A percentile compares a stretch with the other conserved stretches of the same genome.
Conservation (phyloP, 306 rosid genomes). For the Dryas alaskensis region DNA sequence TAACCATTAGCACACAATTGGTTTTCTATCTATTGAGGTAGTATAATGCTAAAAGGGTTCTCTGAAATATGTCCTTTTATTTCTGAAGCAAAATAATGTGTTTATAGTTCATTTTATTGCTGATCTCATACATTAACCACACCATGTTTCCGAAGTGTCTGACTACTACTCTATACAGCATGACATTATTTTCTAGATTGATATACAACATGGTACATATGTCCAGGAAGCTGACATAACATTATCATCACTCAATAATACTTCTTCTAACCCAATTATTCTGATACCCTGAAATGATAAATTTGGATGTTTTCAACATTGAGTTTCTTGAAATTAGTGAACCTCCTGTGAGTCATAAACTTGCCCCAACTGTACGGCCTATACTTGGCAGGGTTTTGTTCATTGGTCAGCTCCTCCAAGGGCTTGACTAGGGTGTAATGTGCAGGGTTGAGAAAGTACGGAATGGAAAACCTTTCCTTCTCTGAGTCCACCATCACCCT, state of each 20-base stretch:
- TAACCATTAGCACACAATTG: too few relatives aligned
- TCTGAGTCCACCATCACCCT: slow-evolving; percentile 53
- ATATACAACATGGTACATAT: neutral
- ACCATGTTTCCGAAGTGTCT: neutral
- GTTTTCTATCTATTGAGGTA: too few relatives aligned
- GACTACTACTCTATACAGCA: neutral
- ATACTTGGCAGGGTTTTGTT: slow-evolving; percentile 44
- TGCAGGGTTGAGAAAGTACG: slow-evolving; percentile 62
- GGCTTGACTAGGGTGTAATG: slow-evolving; percentile 52
- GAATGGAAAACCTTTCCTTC: slow-evolving; percentile 56
- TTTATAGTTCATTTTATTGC: slow-evolving; percentile 25
- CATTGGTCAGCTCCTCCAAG: slow-evolving; percentile 34
- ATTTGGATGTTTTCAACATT: slow-evolving; percentile 48
- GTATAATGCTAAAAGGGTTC: slow-evolving; percentile 3
- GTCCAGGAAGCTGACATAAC: neutral
- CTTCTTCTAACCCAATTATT: neutral
- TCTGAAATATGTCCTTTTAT: slow-evolving; percentile 3
- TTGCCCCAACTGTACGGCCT: slow-evolving; percentile 58
- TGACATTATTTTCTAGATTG: neutral
- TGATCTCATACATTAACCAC: slow-evolving; percentile 1
- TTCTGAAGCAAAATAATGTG: neutral
- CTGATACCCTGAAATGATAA: slow-evolving; percentile 5
- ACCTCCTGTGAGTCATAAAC: slow-evolving; percentile 31
- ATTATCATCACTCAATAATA: neutral
- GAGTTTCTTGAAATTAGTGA: slow-evolving; percentile 46